Evolutionary conservation across 768 basidiomycete species (phyloP), one percentile per base, ranked within the genome.

Genomic region (Amanita thiersii): DNA sequence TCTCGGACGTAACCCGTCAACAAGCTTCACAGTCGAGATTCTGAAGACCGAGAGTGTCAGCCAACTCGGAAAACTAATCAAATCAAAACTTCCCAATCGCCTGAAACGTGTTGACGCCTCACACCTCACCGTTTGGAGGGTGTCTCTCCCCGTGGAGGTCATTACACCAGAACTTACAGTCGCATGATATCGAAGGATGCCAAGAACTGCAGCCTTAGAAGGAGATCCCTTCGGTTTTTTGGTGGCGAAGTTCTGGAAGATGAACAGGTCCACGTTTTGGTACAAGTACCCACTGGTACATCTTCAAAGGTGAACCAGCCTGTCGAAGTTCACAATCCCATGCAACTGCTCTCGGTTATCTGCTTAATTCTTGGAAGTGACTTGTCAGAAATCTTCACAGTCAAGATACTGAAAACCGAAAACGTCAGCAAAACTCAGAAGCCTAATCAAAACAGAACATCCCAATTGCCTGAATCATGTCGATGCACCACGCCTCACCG

Each of bases 71-170:
- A 10, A 50, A 0, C n/a, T 37, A 30, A 50, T 52, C 42, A 52
- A 50, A 34, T 38, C 44, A 39, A 20, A 49, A 43, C 49, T 47
- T 33, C 21, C 31, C 24, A 40, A 32, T 33, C 24, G 18, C 18
- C 43, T 52, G 20, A 19, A 44, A 32, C 41, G 47, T 33, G 26
- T 52, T 18, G 17, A 20, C 8, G 43, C 50, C 15, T 36, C 39
- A 14, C n/a, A 40, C 2, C 45, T 53, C 40, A 40, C 41, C 31
- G 34, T 48, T 15, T 51, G 38, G 40, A 39, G 50, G 50, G 48
- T 51, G 35, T 43, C 42, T 44, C 37, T 47, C 40, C 43, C 35
- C 31, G 26, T 43, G 15, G 46, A 47, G 37, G 20, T 14, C 25
- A 39, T 39, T 39, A 28, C 38, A 18, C 38, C 38, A 39, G 15